Percentiles rank a stretch among this genome's conserved stretches.
phyloP scores from a whole-genome alignment of 2,329 filamentous ascomycete species.

The Fusarium sp. region DNA sequence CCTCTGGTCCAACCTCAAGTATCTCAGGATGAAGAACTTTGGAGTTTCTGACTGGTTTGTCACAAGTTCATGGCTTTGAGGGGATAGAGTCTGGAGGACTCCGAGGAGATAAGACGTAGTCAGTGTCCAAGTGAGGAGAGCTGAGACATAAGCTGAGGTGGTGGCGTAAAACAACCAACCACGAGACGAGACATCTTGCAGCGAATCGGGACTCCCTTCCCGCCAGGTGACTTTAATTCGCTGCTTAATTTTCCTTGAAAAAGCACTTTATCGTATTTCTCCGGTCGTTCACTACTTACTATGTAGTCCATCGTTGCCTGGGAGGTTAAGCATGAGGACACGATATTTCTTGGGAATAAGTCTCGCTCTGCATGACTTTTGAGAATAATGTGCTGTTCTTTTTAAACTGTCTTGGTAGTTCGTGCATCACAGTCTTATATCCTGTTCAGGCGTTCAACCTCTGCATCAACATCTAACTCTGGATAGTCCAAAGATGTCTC shows the following conservation, averaged over 20 bases:
- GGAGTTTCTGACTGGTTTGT: accelerated
- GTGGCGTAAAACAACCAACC: not conserved
- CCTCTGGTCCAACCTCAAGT: not conserved
- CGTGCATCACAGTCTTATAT: not conserved
- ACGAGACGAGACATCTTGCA: not conserved
- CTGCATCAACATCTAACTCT: not conserved
- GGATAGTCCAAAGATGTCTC: not conserved
- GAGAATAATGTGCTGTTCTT: too few species aligned
- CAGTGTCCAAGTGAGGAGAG: too few species aligned
- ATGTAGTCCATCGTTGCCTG: too few species aligned
- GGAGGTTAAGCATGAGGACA: too few species aligned
- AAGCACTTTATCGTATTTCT: too few species aligned
- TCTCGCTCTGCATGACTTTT: too few species aligned
- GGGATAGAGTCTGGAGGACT: not conserved
- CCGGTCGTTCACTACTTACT: too few species aligned
- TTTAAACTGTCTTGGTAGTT: not conserved
- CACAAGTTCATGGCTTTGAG: not conserved
- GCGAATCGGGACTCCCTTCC: not conserved
- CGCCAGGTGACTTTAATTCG: too few species aligned
- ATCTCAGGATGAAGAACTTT: not conserved
- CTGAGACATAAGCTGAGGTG: constrained; percentile 11
- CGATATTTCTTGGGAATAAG: too few species aligned
- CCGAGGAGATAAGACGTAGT: not conserved
- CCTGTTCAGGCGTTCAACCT: not conserved
- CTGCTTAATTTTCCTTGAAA: not conserved